Evolutionary conservation across 2,329 filamentous ascomycete genomes (phyloP), one percentile per base, ranked within the genome.

Genomic region (Trichoderma endophyticum): DNA sequence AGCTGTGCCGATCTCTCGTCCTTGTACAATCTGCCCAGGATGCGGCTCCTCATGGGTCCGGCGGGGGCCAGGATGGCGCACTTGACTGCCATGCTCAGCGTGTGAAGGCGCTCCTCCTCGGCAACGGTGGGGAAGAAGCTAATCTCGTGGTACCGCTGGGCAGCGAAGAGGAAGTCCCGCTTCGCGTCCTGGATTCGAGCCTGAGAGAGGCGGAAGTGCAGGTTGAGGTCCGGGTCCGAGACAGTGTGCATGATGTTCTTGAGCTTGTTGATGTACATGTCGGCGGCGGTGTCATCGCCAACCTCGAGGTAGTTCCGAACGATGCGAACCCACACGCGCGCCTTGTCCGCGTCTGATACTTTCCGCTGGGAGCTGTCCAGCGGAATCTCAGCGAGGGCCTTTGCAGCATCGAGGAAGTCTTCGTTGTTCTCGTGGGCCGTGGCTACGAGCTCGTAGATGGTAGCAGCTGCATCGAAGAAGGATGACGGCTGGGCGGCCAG

Each of bases 221-320:
- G 86, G 76, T 90, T 90, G 61, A 95, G 86, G 73, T 92, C 88
- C 51, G 90, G 88, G 80, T 97, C 90, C 34, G 87, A 83, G 36
- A 97, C 90, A 74, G 88, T 91, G 84, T 93, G 90, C 80, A 97
- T 94, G 75, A 98, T 87, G 79, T 96, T 95, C 84, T 98, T 98
- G 81, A 97, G 92, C 82, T 95, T 95, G 86, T 98, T 98, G 77
- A 99, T 87, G 80, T 95, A 97, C 54, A 88, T 89, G 80, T 97
- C 94, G 56, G 96, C 96, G 43, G 89, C 87, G 1, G 92, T 94
- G 9, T 93, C 92, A 83, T 98, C 95, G 80, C 97, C 95, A 62
- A 95, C 93, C 84, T 99, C 95, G 74, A 99, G 89, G 80, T 96
- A 97, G 84, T 97, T 92, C 74, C 96, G 90, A 79, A 97, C 94